These are phyloP conservation scores for Quercus parvula DNA, from an alignment of 306 rosid species.

Conservation along the genomic window DNA sequence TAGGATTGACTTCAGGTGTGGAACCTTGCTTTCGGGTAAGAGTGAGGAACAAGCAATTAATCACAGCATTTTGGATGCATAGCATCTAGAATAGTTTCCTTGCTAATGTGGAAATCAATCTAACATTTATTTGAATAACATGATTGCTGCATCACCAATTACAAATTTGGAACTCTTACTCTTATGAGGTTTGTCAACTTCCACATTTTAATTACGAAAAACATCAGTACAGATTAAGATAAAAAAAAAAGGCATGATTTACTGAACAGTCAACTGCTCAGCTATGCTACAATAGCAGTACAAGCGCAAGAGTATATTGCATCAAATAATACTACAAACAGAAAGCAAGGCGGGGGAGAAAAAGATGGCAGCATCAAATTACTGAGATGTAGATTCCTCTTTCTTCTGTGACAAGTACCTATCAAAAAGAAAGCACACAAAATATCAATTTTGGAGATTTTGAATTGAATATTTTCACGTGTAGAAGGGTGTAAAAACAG, in stretches of 20 bases:
- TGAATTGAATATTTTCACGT: no score
- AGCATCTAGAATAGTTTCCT: neutral
- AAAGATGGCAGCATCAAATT: slow-evolving; percentile 14
- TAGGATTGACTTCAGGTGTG: no score
- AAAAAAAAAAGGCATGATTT: neutral
- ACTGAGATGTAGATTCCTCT: slow-evolving; percentile 42
- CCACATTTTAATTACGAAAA: neutral
- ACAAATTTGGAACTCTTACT: neutral
- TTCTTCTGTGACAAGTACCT: slow-evolving; percentile 60
- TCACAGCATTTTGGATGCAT: neutral
- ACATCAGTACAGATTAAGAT: neutral
- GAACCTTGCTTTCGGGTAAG: no score
- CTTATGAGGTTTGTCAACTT: neutral
- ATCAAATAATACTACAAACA: neutral
- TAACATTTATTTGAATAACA: neutral
- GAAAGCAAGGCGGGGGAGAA: neutral
- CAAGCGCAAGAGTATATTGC: neutral
- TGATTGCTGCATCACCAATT: neutral
- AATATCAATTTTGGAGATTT: neutral
- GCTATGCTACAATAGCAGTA: neutral
- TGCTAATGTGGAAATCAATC: neutral
- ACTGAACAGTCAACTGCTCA: slow-evolving; percentile 3
- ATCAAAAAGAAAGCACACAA: neutral
- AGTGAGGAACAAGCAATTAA: neutral
- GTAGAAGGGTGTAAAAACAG: neutral